Evolutionary conservation across 1,284 basidiomycete species (phyloP), one percentile per base, ranked within the genome.

Genomic region (Caloboletus firmus): DNA sequence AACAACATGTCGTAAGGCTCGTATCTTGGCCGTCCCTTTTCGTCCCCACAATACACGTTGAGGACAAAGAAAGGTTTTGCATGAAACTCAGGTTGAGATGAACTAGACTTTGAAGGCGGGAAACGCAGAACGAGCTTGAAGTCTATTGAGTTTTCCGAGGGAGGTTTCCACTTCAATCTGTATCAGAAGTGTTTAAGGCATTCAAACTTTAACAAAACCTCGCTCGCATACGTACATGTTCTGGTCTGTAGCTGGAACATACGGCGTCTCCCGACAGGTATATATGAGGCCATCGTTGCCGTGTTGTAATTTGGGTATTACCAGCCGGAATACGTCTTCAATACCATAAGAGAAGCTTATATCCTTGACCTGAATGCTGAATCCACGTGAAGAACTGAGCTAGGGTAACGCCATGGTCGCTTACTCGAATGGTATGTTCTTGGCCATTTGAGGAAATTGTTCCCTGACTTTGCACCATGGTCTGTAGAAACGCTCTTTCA

Each of bases 111-210:
- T 28, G 73, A 71, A 3, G 93, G 85, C 2, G 96, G 95, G 70
- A 99, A 99, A 35, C 93, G 85, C 18, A 99, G 79, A 49, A 95
- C 81, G 13, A 99, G 85, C 69, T 93, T 93, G 78, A 99, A 99
- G 72, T 99, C 97, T 66, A 99, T 91, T 4, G 94, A 95, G 72
- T 99, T 99, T 67, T 99, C 97, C 3, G 89, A 91, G 4, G 97
- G 95, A 1, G 96, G 95, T 73, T 99, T 99, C 97, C 97, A 99
- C 72, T 99, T 99, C 63, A 98, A 73, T 60, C 94, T 97, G 67
- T 31, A n/a, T 20, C 24, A 49, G 18, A 39, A 11, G 35, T 48
- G 18, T 41, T 46, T 51, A 36, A 28, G 48, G 31, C 5, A 4
- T 46, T 39, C 39, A 42, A 28, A 28, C 5, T 15, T n/a, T 15